Evolutionary conservation across 2,329 filamentous ascomycete species (phyloP).

Genomic region (Bimuria novae-zelandiae): DNA sequence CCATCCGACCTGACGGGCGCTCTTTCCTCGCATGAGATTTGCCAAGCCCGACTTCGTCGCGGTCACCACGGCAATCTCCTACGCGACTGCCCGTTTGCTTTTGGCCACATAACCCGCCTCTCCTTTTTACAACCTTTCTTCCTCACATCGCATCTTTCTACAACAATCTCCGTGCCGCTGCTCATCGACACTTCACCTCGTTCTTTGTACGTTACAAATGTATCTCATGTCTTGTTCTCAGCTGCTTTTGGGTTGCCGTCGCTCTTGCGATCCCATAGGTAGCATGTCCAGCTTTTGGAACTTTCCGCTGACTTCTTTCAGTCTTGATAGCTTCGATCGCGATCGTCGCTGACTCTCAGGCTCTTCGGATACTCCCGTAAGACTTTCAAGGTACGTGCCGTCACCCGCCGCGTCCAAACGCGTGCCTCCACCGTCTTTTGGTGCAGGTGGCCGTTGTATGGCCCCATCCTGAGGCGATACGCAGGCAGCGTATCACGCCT

Average conservation of each 20-base stretch:
- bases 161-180: slow-evolving; percentile 4
- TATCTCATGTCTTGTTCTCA: slow-evolving; percentile 5
- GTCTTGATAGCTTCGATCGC: not conserved
- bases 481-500: not conserved
- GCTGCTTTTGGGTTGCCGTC: slow-evolving; percentile 3
- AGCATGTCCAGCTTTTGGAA: slow-evolving; percentile 1
- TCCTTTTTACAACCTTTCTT: slow-evolving; percentile 5
- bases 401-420: not conserved
- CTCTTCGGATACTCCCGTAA: not conserved
- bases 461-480: not conserved
- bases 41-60: slow-evolving; percentile 9
- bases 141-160: slow-evolving; percentile 4
- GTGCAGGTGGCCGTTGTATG: not conserved
- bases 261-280: slow-evolving; percentile 6
- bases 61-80: slow-evolving; percentile 18
- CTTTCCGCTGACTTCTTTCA: slow-evolving; percentile 9
- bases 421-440: not conserved
- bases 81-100: slow-evolving; percentile 17
- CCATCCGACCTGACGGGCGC: not conserved
- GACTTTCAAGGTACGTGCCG: slow-evolving; percentile 9
- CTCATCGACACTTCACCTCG: slow-evolving; percentile 1
- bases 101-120: slow-evolving; percentile 7
- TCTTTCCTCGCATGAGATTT: slow-evolving; percentile 11
- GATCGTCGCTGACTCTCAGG: not conserved
- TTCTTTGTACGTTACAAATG: slow-evolving; percentile 3